phyloP scores from a whole-genome alignment of 1,284 basidiomycete genomes.

The Trametes sp. region DNA sequence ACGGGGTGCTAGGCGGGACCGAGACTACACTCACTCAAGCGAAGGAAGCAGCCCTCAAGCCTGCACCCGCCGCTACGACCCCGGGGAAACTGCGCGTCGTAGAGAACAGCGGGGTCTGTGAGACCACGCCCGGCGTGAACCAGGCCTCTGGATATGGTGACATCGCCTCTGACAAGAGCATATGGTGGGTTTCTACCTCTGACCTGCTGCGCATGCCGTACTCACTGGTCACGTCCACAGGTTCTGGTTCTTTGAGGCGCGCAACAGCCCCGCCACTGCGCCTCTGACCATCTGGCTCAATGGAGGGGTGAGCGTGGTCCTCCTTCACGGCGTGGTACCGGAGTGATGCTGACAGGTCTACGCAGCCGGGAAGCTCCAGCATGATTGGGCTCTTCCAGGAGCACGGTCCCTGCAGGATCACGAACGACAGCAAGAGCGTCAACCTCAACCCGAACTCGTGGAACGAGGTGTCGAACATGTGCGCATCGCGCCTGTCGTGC shows the following conservation, averaged over 20 bases:
- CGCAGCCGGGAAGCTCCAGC: constrained; percentile 66
- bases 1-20: constrained; percentile 54
- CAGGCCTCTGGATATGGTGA: constrained; percentile 70
- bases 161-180: constrained; percentile 57
- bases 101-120: constrained; percentile 64
- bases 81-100: constrained; percentile 58
- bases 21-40: not conserved
- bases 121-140: constrained; percentile 63
- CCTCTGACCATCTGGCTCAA: constrained; percentile 74
- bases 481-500: constrained; percentile 15
- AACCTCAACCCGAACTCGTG: constrained; percentile 67
- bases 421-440: constrained; percentile 60
- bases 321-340: not conserved
- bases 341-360: not conserved
- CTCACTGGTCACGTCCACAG: constrained; percentile 39
- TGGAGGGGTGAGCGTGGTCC: constrained; percentile 57
- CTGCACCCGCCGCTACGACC: constrained; percentile 36
- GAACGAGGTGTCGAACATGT: constrained; percentile 69
- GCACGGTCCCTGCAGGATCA: constrained; percentile 68
- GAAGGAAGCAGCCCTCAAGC: constrained; percentile 8
- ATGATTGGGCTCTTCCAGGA: constrained; percentile 79
- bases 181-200: constrained; percentile 51
- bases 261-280: constrained; percentile 61
- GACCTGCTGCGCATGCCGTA: constrained; percentile 4
- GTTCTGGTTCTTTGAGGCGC: constrained; percentile 76